phyloP scores from a whole-genome alignment of 805 yeast species.

The Wickerhamomyces canadensis region DNA sequence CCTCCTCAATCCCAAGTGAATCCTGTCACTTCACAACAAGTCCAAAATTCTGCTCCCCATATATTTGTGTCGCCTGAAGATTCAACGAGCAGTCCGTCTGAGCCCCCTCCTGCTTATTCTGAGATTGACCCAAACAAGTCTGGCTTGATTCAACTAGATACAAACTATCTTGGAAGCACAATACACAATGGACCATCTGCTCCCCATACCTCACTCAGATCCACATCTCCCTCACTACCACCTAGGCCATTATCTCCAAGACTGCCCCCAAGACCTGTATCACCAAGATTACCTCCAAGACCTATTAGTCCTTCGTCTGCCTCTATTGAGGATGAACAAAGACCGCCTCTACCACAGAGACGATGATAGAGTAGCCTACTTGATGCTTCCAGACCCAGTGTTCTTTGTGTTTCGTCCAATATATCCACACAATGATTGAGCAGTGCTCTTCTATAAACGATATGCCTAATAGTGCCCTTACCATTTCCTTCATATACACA shows the following conservation, averaged over 20 bases:
- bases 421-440: too few species aligned
- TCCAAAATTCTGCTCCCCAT: too few species aligned
- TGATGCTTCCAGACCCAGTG: neutral
- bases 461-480: neutral
- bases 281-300: constrained; percentile 7
- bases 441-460: too few species aligned
- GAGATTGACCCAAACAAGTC: constrained; percentile 23
- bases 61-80: too few species aligned
- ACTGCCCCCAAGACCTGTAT: constrained; percentile 11
- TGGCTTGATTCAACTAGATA: too few species aligned
- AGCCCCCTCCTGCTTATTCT: constrained; percentile 34
- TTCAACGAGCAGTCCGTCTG: too few species aligned
- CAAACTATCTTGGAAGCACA: too few species aligned
- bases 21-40: too few species aligned
- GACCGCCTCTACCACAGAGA: constrained; percentile 10
- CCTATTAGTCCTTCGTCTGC: constrained; percentile 9
- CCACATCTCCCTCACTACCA: constrained; percentile 4
- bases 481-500: neutral
- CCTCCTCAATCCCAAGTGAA: neutral
- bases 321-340: neutral
- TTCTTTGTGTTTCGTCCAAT: too few species aligned
- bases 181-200: constrained; percentile 6
- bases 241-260: constrained; percentile 8
- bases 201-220: neutral
- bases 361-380: neutral